These are phyloP conservation scores for Nicotiana obtusifolia DNA, from an alignment of 257 asterid genomes.

Conservation along the genomic window DNA sequence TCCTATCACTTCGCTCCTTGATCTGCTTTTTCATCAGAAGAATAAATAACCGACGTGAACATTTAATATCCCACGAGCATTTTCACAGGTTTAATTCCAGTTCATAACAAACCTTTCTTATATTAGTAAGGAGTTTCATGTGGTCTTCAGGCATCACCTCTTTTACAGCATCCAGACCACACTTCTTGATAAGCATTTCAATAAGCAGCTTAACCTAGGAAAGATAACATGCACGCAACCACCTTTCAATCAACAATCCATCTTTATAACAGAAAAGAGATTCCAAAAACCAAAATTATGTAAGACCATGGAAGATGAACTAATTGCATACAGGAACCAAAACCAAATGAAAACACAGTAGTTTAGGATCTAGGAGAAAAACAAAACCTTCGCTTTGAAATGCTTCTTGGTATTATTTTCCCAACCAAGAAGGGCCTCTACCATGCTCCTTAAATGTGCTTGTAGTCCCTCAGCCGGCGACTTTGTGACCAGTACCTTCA, in stretches of 20 bases:
- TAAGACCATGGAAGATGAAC: background rate
- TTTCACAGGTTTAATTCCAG: background rate
- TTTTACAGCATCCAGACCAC: constrained; percentile 88
- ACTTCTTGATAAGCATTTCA: constrained; percentile 94
- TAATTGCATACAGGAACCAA: background rate
- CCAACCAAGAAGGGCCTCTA: constrained; percentile 76
- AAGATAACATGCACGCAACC: background rate
- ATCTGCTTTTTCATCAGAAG: constrained; percentile 43
- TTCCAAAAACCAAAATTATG: background rate
- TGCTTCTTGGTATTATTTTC: constrained; percentile 74
- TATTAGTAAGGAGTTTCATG: constrained; percentile 85
- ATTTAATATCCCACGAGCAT: background rate
- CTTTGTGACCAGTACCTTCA: constrained; percentile 88
- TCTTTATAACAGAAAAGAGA: background rate
- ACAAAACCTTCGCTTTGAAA: constrained; percentile 80
- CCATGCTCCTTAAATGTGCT: constrained; percentile 66
- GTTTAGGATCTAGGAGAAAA: constrained; percentile 6
- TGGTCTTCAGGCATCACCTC: constrained; percentile 93
- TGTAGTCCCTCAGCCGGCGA: constrained; percentile 72
- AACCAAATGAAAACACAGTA: background rate
- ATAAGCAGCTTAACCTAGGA: constrained; percentile 74
- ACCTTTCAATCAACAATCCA: background rate
- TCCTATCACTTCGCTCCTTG: constrained; percentile 73
- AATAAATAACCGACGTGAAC: background rate
- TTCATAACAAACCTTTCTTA: constrained; percentile 62